phyloP scores from a whole-genome alignment of 2,329 filamentous ascomycete genomes.

The Alternaria gaisen region DNA sequence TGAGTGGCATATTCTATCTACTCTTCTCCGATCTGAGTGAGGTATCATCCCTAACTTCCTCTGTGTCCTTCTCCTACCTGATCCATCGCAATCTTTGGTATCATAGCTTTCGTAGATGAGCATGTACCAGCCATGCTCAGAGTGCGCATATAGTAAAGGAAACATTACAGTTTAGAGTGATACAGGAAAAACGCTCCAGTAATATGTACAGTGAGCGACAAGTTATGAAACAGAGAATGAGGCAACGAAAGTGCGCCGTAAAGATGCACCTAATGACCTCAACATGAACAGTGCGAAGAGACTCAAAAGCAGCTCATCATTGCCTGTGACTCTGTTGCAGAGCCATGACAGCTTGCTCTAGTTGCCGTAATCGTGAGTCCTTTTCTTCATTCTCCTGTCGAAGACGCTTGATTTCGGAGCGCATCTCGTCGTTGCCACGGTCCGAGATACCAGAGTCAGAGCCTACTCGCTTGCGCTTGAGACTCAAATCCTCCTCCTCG shows the following conservation, averaged over 20 bases:
- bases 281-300: background rate
- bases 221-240: constrained; percentile 28
- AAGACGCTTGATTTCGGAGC: constrained; percentile 53
- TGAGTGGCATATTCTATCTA: constrained; percentile 3
- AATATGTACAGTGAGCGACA: constrained; percentile 17
- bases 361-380: constrained; percentile 47
- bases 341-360: constrained; percentile 48
- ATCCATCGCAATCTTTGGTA: constrained; percentile 11
- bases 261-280: background rate
- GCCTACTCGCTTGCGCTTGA: constrained; percentile 47
- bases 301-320: background rate
- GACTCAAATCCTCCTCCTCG: constrained; percentile 35
- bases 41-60: constrained; percentile 14
- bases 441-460: constrained; percentile 38
- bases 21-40: constrained; percentile 21
- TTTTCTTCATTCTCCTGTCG: constrained; percentile 54
- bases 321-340: constrained; percentile 43
- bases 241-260: background rate
- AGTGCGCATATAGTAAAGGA: constrained; percentile 9
- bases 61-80: background rate
- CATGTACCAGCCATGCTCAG: constrained; percentile 33
- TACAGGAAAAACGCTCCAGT: constrained; percentile 5
- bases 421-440: constrained; percentile 45
- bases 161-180: constrained; percentile 18
- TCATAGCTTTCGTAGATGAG: constrained; percentile 21